phyloP scores from a whole-genome alignment of 257 asterid genomes.

The Mentha longifolia region DNA sequence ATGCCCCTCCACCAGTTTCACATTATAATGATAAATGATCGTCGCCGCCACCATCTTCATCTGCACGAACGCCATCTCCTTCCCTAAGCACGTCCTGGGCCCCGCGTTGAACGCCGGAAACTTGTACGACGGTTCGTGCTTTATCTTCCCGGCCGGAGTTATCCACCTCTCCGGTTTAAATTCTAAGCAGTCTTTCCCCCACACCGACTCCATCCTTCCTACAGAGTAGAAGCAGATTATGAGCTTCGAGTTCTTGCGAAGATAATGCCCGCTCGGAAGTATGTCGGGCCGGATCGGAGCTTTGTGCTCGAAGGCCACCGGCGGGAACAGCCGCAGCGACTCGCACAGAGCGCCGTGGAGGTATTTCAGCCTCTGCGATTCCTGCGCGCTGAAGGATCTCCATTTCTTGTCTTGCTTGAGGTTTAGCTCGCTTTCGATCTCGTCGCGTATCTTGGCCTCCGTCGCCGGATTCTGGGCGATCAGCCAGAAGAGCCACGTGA shows the following conservation, averaged over 20 bases:
- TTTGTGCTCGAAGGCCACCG: constrained; percentile 57
- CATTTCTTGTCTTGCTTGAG: constrained; percentile 20
- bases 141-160: constrained; percentile 35
- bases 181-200: constrained; percentile 60
- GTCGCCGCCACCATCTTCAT: constrained; percentile 67
- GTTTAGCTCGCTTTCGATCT: constrained; percentile 20
- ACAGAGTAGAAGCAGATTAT: constrained; percentile 46
- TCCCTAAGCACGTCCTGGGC: constrained; percentile 65
- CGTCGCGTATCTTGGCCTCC: constrained; percentile 40
- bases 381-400: constrained; percentile 39
- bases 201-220: constrained; percentile 56
- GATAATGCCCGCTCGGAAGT: constrained; percentile 45
- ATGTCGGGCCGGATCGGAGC: constrained; percentile 41
- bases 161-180: constrained; percentile 73
- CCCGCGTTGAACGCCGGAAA: constrained; percentile 68
- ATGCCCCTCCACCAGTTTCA: constrained; percentile 43
- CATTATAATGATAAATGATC: constrained; percentile 41
- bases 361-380: constrained; percentile 44
- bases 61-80: constrained; percentile 59
- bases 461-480: constrained; percentile 38
- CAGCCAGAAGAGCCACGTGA: constrained; percentile 58
- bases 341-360: constrained; percentile 67
- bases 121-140: constrained; percentile 61
- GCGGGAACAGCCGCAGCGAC: constrained; percentile 54
- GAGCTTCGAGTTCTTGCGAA: neutral